Evolutionary conservation across 805 yeast genomes (phyloP).

Genomic region (Kregervanrija delftensis): DNA sequence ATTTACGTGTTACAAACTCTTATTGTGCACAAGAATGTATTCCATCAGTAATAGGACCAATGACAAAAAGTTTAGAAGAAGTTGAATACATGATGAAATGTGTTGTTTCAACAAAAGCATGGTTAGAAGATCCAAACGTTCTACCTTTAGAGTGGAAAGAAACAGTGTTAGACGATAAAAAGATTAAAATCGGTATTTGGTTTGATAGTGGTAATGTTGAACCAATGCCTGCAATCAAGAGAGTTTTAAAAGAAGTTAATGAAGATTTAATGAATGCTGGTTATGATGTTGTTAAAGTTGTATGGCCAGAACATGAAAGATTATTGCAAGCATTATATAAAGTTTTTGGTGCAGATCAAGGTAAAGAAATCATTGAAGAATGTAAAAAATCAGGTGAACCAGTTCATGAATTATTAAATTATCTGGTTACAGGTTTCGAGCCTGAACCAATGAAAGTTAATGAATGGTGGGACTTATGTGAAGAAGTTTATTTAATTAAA

Average conservation of each 20-base stretch:
- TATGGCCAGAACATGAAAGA: slow-evolving; percentile 32
- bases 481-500: slow-evolving; percentile 27
- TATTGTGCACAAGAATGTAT: slow-evolving; percentile 47
- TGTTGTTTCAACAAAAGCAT: slow-evolving; percentile 31
- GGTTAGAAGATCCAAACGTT: slow-evolving; percentile 42
- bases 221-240: slow-evolving; percentile 47
- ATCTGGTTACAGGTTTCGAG: slow-evolving; percentile 7
- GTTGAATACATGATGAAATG: slow-evolving; percentile 41
- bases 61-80: slow-evolving; percentile 44
- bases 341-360: slow-evolving; percentile 41
- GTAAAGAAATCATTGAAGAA: slow-evolving; percentile 13
- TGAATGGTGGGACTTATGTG: slow-evolving; percentile 36
- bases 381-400: slow-evolving; percentile 22
- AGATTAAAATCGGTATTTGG: slow-evolving; percentile 38
- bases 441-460: slow-evolving; percentile 9
- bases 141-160: slow-evolving; percentile 41
- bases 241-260: slow-evolving; percentile 32
- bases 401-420: slow-evolving; percentile 11
- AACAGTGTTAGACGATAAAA: slow-evolving; percentile 8
- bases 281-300: slow-evolving; percentile 45
- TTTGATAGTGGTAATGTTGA: slow-evolving; percentile 34
- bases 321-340: slow-evolving; percentile 16
- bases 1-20: slow-evolving; percentile 32
- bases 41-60: slow-evolving; percentile 51
- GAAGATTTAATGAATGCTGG: slow-evolving; percentile 29